A percentile compares a stretch with the other conserved stretches of the same genome.
Conservation (phyloP, 352 stramenopile species). For the Ophiocytium majus region DNA sequence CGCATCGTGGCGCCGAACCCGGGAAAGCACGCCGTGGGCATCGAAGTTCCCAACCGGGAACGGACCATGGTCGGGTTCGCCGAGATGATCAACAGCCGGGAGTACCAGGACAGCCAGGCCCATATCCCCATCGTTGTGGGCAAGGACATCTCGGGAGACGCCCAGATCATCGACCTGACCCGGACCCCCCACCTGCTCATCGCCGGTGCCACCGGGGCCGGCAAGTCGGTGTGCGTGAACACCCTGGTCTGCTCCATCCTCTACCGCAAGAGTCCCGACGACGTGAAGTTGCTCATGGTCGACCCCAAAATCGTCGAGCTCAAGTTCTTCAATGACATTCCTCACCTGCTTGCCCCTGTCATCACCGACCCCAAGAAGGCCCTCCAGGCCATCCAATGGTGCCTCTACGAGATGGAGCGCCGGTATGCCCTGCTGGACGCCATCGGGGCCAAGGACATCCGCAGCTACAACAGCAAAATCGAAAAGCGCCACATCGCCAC, state of each 20-base stretch:
- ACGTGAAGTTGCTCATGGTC: neutral
- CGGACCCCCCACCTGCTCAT: neutral
- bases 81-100: neutral
- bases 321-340: neutral
- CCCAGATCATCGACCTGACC: neutral
- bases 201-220: neutral
- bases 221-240: neutral
- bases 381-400: neutral
- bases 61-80: neutral
- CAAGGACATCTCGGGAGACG: neutral
- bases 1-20: neutral
- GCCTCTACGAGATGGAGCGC: neutral
- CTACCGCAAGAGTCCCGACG: neutral
- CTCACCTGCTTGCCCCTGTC: neutral
- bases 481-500: too few species aligned
- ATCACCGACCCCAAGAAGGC: neutral
- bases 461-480: neutral
- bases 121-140: neutral
- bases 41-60: neutral
- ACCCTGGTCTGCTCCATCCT: neutral
- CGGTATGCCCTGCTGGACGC: neutral
- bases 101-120: neutral
- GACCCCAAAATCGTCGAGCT: conserved; percentile 3
- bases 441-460: neutral
- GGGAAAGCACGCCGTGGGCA: neutral